Evolutionary conservation across 345 rosid genomes (phyloP).

Genomic region (Laguncularia racemosa): DNA sequence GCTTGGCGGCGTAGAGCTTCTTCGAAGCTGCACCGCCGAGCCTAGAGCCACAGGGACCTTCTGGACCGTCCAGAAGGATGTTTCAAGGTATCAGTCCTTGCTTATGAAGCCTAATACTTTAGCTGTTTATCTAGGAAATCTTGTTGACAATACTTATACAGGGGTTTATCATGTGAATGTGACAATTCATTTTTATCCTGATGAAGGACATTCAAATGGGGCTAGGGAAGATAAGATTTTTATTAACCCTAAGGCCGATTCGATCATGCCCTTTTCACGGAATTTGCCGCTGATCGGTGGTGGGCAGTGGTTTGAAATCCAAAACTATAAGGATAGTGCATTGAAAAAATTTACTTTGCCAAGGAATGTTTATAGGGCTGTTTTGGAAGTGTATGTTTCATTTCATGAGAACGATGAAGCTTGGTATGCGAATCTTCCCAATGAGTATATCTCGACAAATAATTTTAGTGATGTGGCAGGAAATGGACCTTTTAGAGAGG

Average conservation of each 20-base stretch:
- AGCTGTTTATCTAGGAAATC: slow-evolving; percentile 1
- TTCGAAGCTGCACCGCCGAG: slow-evolving; percentile 13
- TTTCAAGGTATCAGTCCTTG: slow-evolving; percentile 16
- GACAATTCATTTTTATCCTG: slow-evolving; percentile 3
- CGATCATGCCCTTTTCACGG: slow-evolving; percentile 12
- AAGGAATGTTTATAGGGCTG: slow-evolving; percentile 9
- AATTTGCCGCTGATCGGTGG: not conserved
- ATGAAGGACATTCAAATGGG: not conserved
- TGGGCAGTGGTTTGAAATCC: slow-evolving; percentile 14
- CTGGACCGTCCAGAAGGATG: slow-evolving; percentile 21
- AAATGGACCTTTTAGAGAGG: slow-evolving; percentile 17
- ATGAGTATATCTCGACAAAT: slow-evolving; percentile 1
- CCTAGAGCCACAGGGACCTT: slow-evolving; percentile 4
- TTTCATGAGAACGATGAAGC: slow-evolving; percentile 18
- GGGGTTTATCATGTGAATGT: slow-evolving; percentile 10
- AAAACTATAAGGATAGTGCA: slow-evolving; percentile 1
- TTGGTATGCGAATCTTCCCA: slow-evolving; percentile 8
- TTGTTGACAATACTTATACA: not conserved
- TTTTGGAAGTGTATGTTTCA: slow-evolving; percentile 17
- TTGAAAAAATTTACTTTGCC: slow-evolving; percentile 11
- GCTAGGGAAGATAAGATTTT: not conserved
- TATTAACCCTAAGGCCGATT: slow-evolving; percentile 6
- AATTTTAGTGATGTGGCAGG: not conserved
- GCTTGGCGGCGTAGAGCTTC: slow-evolving; percentile 21
- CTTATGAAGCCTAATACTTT: slow-evolving; percentile 2